These are phyloP conservation scores for Fagopyrum esculentum DNA, from an alignment of 148 eudicot genomes.

Conservation along the genomic window DNA sequence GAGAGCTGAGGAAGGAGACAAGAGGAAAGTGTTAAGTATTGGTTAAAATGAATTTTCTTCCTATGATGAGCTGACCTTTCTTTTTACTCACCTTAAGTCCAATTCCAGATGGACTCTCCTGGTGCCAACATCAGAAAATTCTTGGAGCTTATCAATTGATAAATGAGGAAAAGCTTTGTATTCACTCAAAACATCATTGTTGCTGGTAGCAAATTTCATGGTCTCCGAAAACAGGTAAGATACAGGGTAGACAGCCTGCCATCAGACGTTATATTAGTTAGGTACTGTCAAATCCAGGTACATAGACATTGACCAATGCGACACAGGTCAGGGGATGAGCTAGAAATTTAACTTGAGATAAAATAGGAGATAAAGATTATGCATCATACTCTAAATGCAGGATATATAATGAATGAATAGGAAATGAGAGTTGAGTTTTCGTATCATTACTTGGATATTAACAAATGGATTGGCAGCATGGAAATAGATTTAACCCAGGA, in stretches of 20 bases:
- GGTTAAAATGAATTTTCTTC: background rate
- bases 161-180: constrained; percentile 58
- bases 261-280: constrained; percentile 4
- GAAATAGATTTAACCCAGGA: background rate
- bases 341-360: background rate
- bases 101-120: constrained; percentile 71
- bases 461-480: background rate
- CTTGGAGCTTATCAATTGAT: constrained; percentile 41
- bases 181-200: constrained; percentile 41
- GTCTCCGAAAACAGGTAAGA: constrained; percentile 60
- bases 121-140: constrained; percentile 32
- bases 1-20: constrained; percentile 43
- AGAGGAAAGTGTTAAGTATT: background rate
- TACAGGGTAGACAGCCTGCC: constrained; percentile 78
- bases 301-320: background rate
- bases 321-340: background rate
- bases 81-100: constrained; percentile 59
- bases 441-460: background rate
- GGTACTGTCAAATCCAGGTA: background rate
- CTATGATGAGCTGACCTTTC: background rate
- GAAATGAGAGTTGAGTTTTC: background rate
- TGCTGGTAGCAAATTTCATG: constrained; percentile 54
- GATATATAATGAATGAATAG: background rate
- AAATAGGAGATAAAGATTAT: background rate
- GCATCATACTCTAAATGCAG: constrained; percentile 4